Percentiles rank a stretch among this genome's conserved stretches.
Evolutionary conservation across 176 grass and related monocot genomes (phyloP).

Genomic region (Cocos nucifera): DNA sequence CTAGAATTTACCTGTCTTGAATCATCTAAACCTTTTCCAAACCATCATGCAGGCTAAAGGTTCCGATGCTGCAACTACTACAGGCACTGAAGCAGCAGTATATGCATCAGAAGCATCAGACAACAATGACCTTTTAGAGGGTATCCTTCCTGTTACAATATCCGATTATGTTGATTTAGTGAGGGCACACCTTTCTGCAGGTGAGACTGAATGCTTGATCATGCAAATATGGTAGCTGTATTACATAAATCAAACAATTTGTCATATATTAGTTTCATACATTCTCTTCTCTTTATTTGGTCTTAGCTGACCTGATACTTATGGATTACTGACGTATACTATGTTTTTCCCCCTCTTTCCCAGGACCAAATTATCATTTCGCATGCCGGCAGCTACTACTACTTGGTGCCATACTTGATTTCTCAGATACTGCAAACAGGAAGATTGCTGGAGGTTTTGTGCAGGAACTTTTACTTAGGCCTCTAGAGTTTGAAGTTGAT

Average conservation of each 20-base stretch:
- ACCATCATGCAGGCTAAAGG: slow-evolving; percentile 64
- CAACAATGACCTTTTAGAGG: slow-evolving; percentile 82
- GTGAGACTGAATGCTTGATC: slow-evolving; percentile 29
- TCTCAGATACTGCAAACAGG: slow-evolving; percentile 69
- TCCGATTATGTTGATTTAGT: slow-evolving; percentile 75
- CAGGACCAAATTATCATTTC: slow-evolving; percentile 83
- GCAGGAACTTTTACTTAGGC: slow-evolving; percentile 49
- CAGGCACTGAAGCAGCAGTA: slow-evolving; percentile 82
- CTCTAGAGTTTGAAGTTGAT: slow-evolving; percentile 75
- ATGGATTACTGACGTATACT: background rate
- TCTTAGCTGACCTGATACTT: too few relatives aligned
- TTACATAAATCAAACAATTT: too few relatives aligned
- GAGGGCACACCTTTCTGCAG: slow-evolving; percentile 89
- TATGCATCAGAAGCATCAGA: slow-evolving; percentile 97
- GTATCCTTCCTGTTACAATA: slow-evolving; percentile 68
- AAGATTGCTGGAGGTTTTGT: slow-evolving; percentile 74
- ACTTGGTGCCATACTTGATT: slow-evolving; percentile 87
- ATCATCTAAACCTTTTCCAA: too few relatives aligned
- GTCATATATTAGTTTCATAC: too few relatives aligned
- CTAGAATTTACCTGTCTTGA: too few relatives aligned
- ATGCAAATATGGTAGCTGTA: too few relatives aligned
- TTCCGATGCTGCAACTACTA: slow-evolving; percentile 76
- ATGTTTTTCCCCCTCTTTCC: slow-evolving; percentile 16
- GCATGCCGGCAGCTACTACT: slow-evolving; percentile 64
- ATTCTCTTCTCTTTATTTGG: too few relatives aligned